Conservation (phyloP, 2,329 filamentous ascomycete genomes). For the Rhexocercosporidium sp. region DNA sequence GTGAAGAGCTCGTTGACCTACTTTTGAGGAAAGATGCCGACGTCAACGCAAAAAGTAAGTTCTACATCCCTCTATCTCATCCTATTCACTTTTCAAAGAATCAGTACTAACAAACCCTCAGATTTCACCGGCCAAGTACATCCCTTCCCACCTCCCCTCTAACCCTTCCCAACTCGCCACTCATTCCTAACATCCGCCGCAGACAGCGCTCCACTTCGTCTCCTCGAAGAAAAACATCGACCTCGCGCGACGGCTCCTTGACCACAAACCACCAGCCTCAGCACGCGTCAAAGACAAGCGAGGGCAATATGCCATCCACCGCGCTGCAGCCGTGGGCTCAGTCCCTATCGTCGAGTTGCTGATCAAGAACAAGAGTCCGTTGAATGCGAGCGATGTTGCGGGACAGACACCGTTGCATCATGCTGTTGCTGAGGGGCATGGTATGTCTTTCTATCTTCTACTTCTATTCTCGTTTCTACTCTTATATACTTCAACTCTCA, state of each 20-base stretch:
- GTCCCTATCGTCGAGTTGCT: conserved; percentile 85
- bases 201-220: conserved; percentile 91
- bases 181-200: conserved; percentile 18
- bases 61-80: background rate
- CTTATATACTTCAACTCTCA: no score
- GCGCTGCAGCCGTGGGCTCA: conserved; percentile 88
- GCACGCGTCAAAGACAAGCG: conserved; percentile 82
- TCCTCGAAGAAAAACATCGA: conserved; percentile 90
- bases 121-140: conserved; percentile 68
- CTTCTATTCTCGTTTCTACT: background rate
- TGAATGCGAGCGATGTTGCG: conserved; percentile 82
- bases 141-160: conserved; percentile 9
- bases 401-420: conserved; percentile 93
- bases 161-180: background rate
- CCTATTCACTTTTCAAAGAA: background rate
- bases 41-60: conserved; percentile 72
- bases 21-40: conserved; percentile 74
- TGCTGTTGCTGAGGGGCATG: conserved; percentile 76
- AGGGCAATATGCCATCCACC: conserved; percentile 89
- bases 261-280: conserved; percentile 71
- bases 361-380: conserved; percentile 75
- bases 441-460: conserved; percentile 45
- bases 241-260: conserved; percentile 77
- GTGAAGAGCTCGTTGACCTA: conserved; percentile 69
- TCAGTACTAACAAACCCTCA: conserved; percentile 41